Evolutionary conservation across 2,329 filamentous ascomycete genomes (phyloP).

Genomic region (Colletotrichum cereale): DNA sequence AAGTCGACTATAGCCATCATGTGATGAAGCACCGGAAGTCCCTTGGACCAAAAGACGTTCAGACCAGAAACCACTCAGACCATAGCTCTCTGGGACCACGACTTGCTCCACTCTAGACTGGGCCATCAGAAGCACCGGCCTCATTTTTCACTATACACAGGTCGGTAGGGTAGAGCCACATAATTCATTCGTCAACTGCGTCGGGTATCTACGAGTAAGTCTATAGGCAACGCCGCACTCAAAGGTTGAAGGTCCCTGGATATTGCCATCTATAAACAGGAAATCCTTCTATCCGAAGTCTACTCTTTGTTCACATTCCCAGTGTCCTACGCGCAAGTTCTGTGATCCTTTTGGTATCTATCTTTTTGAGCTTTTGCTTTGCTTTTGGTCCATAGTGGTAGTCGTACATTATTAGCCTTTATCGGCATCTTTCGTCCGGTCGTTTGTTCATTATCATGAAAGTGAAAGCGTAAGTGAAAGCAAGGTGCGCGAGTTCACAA

Average conservation of each 20-base stretch:
- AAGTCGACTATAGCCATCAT: background rate
- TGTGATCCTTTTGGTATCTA: slow-evolving; percentile 2
- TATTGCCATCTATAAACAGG: slow-evolving; percentile 12
- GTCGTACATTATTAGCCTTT: slow-evolving; percentile 35
- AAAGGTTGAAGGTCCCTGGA: background rate
- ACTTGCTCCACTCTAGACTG: background rate
- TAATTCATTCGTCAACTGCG: background rate
- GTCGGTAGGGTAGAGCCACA: background rate
- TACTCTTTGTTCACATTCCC: slow-evolving; percentile 1
- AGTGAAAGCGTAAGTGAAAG: background rate
- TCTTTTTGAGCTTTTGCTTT: background rate
- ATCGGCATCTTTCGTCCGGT: slow-evolving; percentile 19
- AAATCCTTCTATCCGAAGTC: slow-evolving; percentile 1
- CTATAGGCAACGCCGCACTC: background rate
- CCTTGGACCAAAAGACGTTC: background rate
- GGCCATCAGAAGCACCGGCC: background rate
- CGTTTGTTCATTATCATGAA: slow-evolving; percentile 15
- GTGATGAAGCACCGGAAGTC: background rate
- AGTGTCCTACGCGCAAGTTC: slow-evolving; percentile 11
- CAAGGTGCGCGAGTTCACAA: background rate
- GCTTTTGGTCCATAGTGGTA: background rate
- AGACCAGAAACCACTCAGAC: background rate
- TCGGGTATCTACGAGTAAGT: slow-evolving; percentile 29
- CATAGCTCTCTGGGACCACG: background rate
- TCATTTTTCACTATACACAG: background rate